Conservation (phyloP, 345 rosid genomes). For the Sapria himalayana region DNA sequence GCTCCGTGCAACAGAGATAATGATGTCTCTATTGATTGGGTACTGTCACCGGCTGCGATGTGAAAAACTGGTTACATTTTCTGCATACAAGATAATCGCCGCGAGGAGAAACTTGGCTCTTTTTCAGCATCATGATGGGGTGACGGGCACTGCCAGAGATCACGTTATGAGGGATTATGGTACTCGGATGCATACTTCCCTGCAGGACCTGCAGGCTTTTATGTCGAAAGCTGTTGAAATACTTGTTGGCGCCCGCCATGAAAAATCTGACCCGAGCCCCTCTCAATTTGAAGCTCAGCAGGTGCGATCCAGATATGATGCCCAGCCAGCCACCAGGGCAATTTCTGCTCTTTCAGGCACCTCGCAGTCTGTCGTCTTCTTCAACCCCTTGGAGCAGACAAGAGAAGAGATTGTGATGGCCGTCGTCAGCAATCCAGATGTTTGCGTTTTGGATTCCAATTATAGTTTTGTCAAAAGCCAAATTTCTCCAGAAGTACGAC, state of each 20-base stretch:
- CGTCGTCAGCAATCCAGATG: slow-evolving; percentile 50
- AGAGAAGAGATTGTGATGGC: slow-evolving; percentile 72
- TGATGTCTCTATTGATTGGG: slow-evolving; percentile 70
- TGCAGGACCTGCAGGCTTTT: slow-evolving; percentile 77
- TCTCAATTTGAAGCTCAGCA: slow-evolving; percentile 67
- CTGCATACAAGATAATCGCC: slow-evolving; percentile 68
- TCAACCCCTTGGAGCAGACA: slow-evolving; percentile 71
- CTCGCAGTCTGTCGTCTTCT: slow-evolving; percentile 51
- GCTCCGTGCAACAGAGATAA: slow-evolving; percentile 75
- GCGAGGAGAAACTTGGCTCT: slow-evolving; percentile 96
- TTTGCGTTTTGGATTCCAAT: slow-evolving; percentile 61
- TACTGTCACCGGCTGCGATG: slow-evolving; percentile 76
- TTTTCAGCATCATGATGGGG: slow-evolving; percentile 98
- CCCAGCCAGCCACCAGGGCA: slow-evolving; percentile 50
- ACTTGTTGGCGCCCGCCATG: slow-evolving; percentile 65
- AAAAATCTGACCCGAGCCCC: slow-evolving; percentile 51
- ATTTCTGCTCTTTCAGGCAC: slow-evolving; percentile 53
- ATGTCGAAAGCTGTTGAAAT: slow-evolving; percentile 91
- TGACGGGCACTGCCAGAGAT: slow-evolving; percentile 90
- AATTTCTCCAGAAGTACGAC: slow-evolving; percentile 82
- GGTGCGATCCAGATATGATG: slow-evolving; percentile 68
- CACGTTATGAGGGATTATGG: slow-evolving; percentile 92
- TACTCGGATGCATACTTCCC: slow-evolving; percentile 70
- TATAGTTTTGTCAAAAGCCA: slow-evolving; percentile 89
- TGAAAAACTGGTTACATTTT: slow-evolving; percentile 57